Percentiles rank a stretch among this genome's conserved stretches.
Conservation (phyloP, 2,329 filamentous ascomycete species). For the Cadophora sp. region DNA sequence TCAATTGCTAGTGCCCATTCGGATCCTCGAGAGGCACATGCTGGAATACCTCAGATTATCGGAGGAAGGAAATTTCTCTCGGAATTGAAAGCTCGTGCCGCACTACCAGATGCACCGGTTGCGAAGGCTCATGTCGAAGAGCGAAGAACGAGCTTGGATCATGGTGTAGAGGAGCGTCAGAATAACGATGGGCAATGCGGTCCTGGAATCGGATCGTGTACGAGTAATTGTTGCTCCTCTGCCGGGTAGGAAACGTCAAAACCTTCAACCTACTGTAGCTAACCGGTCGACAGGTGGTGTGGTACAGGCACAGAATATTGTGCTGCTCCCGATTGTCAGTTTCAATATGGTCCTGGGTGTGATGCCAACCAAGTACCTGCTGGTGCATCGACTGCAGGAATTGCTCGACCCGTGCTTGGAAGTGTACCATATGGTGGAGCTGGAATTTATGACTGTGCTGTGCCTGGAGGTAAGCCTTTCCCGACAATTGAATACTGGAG, state of each 20-base stretch:
- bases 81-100: conserved; percentile 36
- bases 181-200: conserved; percentile 38
- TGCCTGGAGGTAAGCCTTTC: conserved; percentile 4
- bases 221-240: conserved; percentile 40
- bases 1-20: conserved; percentile 36
- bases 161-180: conserved; percentile 26
- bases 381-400: conserved; percentile 60
- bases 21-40: conserved; percentile 25
- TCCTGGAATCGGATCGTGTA: conserved; percentile 38
- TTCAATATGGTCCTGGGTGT: conserved; percentile 65
- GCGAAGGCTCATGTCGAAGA: conserved; percentile 24
- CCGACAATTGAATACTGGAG: background rate
- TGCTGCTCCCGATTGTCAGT: conserved; percentile 66
- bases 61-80: conserved; percentile 40
- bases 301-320: conserved; percentile 56
- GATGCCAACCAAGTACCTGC: conserved; percentile 62
- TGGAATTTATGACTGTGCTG: conserved; percentile 61
- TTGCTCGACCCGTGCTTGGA: conserved; percentile 59
- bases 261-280: conserved; percentile 2
- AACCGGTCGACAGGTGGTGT: conserved; percentile 35
- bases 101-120: conserved; percentile 25
- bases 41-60: conserved; percentile 35
- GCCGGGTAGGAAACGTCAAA: conserved; percentile 36
- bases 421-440: conserved; percentile 61
- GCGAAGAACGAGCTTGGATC: background rate